These are phyloP conservation scores for Stemphylium lycopersici DNA, from an alignment of 2,329 filamentous ascomycete species.

Conservation along the genomic window DNA sequence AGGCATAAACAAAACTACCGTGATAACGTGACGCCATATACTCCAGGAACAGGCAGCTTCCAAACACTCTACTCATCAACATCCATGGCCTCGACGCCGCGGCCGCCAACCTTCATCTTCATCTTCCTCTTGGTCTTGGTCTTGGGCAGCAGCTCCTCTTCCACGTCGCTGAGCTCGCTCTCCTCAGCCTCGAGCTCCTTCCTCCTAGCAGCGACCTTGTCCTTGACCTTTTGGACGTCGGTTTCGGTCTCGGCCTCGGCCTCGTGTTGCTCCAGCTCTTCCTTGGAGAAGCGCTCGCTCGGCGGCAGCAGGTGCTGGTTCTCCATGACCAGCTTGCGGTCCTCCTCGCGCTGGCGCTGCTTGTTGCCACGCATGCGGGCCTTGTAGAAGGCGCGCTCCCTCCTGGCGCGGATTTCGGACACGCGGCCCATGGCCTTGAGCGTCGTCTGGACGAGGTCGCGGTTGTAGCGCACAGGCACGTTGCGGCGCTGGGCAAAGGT, in stretches of 20 bases:
- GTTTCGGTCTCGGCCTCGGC: slow-evolving; percentile 63
- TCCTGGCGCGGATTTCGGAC: slow-evolving; percentile 78
- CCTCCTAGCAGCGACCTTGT: slow-evolving; percentile 62
- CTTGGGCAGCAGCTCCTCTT: slow-evolving; percentile 44
- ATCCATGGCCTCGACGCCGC: slow-evolving; percentile 56
- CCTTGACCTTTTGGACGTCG: slow-evolving; percentile 51
- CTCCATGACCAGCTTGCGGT: slow-evolving; percentile 87
- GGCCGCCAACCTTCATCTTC: slow-evolving; percentile 52
- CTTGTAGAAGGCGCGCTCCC: slow-evolving; percentile 94
- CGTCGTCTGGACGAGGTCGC: slow-evolving; percentile 85
- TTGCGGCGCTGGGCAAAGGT: slow-evolving; percentile 93
- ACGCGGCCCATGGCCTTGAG: slow-evolving; percentile 92
- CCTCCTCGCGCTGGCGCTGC: slow-evolving; percentile 76
- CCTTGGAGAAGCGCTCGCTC: slow-evolving; percentile 51
- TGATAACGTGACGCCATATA: slow-evolving; percentile 32
- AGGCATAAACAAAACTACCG: slow-evolving; percentile 22
- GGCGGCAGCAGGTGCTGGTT: slow-evolving; percentile 88
- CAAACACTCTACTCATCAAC: slow-evolving; percentile 44
- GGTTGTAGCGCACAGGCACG: slow-evolving; percentile 93
- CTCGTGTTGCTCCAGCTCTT: slow-evolving; percentile 65
- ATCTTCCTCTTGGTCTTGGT: slow-evolving; percentile 56
- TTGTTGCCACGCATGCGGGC: slow-evolving; percentile 90
- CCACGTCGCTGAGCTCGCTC: slow-evolving; percentile 49
- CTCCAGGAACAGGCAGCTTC: slow-evolving; percentile 19
- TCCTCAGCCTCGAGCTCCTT: slow-evolving; percentile 67